Base-by-base conservation (phyloP, 1,139 yeast species). In the Ogataea hybrid region DNA sequence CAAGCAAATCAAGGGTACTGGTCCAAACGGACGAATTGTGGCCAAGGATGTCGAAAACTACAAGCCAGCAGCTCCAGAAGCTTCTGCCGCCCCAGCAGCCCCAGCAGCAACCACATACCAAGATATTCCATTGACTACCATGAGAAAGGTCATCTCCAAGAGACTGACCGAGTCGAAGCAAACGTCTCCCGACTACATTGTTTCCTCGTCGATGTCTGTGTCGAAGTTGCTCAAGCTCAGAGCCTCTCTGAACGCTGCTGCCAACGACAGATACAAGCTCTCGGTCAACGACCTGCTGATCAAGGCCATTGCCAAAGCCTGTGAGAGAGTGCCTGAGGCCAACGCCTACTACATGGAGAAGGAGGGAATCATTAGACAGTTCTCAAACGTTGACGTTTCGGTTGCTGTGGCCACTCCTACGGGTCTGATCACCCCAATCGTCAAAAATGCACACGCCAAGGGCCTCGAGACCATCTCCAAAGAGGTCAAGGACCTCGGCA, bases 381-480 rank as follows among this genome's bases (percentile, higher is more conserved):
- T 81, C 77, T 74, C 77, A 62, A 84, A 81, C 59, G 97, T 90
- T 48, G 99, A 92, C 64, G 95, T 92, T 47, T 89, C 97, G 22
- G 97, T 92, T 49, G 99, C 99, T 34, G 99, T 92, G 52, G 95
- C 98, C 49, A 92, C 98, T 16, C 97, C 97, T 65, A 80, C 95
- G 44, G 99, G 99, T 44, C 77, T 92, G 58, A 84, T 94, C 66
- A 92, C 99, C 39, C 99, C 99, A 54, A 92, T 92, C 57, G 88
- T 92, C 55, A 83, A 79, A 68, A 76, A 83, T 61, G 96, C 95
- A 37, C 87, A 92, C 63, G 59, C 83, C 52, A 87, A 84, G 75
- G 98, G 98, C 33, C 77, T 92, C 51, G 77, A 82, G 41, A 60
- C 80, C 32, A 92, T 92, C 62, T 90, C 97, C 34, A 67, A 68